Evolutionary conservation across 108 stramenopile species (phyloP).

Genomic region (Chaetoceros muelleri): DNA sequence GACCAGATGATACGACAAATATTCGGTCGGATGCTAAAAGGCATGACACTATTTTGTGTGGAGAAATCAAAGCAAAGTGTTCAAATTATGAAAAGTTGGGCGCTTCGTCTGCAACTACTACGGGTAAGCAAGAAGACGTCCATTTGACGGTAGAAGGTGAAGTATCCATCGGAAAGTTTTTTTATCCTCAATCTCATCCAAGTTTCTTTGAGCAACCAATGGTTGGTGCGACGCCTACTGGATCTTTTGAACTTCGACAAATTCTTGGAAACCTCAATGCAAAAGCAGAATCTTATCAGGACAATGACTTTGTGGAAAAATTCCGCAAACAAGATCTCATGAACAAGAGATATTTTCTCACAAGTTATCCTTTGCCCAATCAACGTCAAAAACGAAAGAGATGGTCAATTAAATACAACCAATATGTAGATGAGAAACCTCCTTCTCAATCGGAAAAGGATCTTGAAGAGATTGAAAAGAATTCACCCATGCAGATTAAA

Average conservation of each 20-base stretch:
- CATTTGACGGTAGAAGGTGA: slow-evolving; percentile 62
- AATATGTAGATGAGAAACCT: slow-evolving; percentile 40
- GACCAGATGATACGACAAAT: slow-evolving; percentile 31
- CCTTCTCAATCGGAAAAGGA: slow-evolving; percentile 21
- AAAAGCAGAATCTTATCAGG: slow-evolving; percentile 30
- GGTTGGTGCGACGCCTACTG: slow-evolving; percentile 33
- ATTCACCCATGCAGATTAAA: slow-evolving; percentile 29
- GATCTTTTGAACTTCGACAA: slow-evolving; percentile 57
- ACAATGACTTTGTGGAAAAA: slow-evolving; percentile 34
- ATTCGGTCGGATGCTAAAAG: slow-evolving; percentile 5
- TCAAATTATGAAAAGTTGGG: background rate
- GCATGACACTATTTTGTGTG: slow-evolving; percentile 60
- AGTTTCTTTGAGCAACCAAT: slow-evolving; percentile 76
- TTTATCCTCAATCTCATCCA: slow-evolving; percentile 68
- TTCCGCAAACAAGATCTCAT: slow-evolving; percentile 50
- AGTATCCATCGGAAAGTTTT: slow-evolving; percentile 62
- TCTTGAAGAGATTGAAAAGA: slow-evolving; percentile 28
- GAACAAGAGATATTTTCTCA: slow-evolving; percentile 52
- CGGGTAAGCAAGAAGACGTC: slow-evolving; percentile 20
- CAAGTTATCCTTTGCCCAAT: slow-evolving; percentile 47
- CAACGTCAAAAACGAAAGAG: slow-evolving; percentile 36
- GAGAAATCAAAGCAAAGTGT: slow-evolving; percentile 39
- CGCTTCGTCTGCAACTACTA: background rate
- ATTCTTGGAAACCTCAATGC: slow-evolving; percentile 53
- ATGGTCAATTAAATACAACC: slow-evolving; percentile 54